Evolutionary conservation across 2,329 filamentous ascomycete genomes (phyloP), one percentile per base, ranked within the genome.

Genomic region (Cadophora luteo-olivacea): DNA sequence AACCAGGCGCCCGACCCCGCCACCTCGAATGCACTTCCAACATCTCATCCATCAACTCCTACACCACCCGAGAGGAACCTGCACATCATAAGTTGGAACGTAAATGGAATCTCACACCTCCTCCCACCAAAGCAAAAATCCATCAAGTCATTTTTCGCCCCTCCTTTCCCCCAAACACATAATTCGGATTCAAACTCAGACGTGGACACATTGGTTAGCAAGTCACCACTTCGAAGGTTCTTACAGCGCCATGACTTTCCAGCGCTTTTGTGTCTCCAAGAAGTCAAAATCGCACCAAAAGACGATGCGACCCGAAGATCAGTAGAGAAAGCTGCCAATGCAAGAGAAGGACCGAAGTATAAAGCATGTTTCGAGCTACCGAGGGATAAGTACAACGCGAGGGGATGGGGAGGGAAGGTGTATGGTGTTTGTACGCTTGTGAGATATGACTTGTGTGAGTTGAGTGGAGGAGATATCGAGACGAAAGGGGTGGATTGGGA

Each of bases 371-470:
- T 84, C 72, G 82, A 79, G 57, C 78, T 87, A 0, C 84, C 85
- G 0, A 77, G 76, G 3, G 84, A 87, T 73, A 80, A 75, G 36
- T 75, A 81, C 74, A 87, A 87, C 70, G 84, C 83, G 3, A 79
- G 78, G 1, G 84, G 83, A 0, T 84, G 84, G 57, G 82, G 80
- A 1, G 81, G 85, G 1, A 85, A 82, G 68, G 77, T 86, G 0
- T 85, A 87, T 70, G 85, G 85, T 14, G 83, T 87, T 1, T 84
- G 81, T 33, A 82, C 81, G 29, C 80, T 87, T 55, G 72, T 86
- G 16, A 79, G 84, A 2, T 74, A 78, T 12, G 83, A 86, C 62
- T 48, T 64, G 8, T 12, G 38, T 3, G 29, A 68, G 76, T 12
- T 66, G 75, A 25, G 76, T 80, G 11, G 68, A 36, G 19, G 58